phyloP scores from a whole-genome alignment of 352 stramenopile species.

The Aphanomyces stellatus region DNA sequence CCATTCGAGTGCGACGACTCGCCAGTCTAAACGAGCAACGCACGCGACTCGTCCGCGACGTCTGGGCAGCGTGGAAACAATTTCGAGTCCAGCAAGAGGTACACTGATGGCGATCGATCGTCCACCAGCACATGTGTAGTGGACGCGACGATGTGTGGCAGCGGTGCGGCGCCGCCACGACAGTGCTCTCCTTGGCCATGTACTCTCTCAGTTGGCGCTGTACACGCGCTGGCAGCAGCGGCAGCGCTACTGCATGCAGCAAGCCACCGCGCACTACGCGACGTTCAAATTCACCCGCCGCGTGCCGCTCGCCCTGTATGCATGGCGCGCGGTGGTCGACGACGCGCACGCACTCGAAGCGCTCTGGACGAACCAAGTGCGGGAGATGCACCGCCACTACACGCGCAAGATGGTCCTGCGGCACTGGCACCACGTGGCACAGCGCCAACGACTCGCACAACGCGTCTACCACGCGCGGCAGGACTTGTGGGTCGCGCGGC shows the following conservation, averaged over 20 bases:
- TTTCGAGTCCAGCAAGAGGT: background rate
- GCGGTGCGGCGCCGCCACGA: background rate
- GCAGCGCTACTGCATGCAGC: background rate
- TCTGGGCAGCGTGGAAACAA: background rate
- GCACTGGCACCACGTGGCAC: background rate
- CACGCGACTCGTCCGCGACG: too few relatives aligned
- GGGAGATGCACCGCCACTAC: background rate
- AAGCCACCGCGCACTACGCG: background rate
- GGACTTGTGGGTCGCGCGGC: background rate
- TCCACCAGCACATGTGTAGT: too few relatives aligned
- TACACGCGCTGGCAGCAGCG: background rate
- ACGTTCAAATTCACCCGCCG: background rate
- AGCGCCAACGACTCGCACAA: background rate
- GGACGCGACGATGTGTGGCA: background rate
- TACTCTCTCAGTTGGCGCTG: background rate
- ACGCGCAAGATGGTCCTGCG: background rate
- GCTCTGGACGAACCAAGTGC: background rate
- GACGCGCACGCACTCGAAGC: background rate
- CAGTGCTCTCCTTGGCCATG: background rate
- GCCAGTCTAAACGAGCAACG: background rate
- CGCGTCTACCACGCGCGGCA: too few relatives aligned
- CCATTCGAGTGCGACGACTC: background rate
- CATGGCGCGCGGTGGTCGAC: background rate
- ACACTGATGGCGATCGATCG: too few relatives aligned
- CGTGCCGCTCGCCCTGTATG: background rate